Evolutionary conservation across 2,329 filamentous ascomycete genomes (phyloP), one percentile per base, ranked within the genome.

Genomic region (Penicillium sp.): DNA sequence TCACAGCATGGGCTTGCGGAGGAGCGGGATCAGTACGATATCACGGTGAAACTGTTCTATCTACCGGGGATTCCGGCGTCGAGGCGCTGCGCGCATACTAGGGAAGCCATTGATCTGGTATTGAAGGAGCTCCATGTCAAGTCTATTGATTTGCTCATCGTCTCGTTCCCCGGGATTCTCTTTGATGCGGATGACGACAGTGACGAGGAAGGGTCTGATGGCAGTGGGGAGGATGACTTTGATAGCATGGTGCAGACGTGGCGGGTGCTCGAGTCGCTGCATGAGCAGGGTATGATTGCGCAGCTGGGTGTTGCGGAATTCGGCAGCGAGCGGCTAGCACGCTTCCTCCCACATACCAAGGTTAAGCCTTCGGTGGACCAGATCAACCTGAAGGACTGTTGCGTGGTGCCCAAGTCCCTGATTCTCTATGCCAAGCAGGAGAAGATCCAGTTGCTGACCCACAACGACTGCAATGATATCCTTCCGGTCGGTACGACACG

Each of bases 331-430:
- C 89, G 95, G 69, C 81, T 99, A 39, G 79, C 84, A n/a, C 86
- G 86, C 14, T 93, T 99, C 69, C 80, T 98, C 28, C 82, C 86
- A 43, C 82, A 86, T 62, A 89, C 91, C 22, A 82, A 81, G 42
- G 82, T 96, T 61, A 86, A 85, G 66, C 95, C 95, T 0, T 85
- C 86, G 20, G 94, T 98, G 42, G 88, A 98, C 76, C 95, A 99
- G 82, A 96, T 99, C 82, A 98, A 98, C 74, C 86, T 96, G 53
- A 88, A 91, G 69, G 91, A 98, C 77, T 98, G 94, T 81, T 99
- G 95, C 78, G 94, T 92, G 49, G 95, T 98, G 45, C 95, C 95
- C 8, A 93, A 92, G 69, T 89, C 92, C 12, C 83, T 99, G 63
- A 88, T 92, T 60, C 79, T 90, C 69, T 88, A 96, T 69, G 94